Evolutionary conservation across 2,329 filamentous ascomycete genomes (phyloP).

Genomic region (Bipolaris victoriae): DNA sequence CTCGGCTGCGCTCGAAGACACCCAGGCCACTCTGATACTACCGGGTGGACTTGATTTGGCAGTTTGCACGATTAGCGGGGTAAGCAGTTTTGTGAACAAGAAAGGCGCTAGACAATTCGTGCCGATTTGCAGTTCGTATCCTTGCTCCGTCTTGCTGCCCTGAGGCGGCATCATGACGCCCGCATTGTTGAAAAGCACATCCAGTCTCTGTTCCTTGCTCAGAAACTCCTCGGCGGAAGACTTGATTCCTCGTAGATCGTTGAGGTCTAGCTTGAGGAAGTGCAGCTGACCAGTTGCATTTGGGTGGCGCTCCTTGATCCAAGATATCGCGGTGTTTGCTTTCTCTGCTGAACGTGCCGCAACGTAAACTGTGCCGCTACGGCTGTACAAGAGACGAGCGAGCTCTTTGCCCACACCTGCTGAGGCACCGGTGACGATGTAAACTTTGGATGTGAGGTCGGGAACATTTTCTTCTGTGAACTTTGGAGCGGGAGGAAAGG

Average conservation of each 20-base stretch:
- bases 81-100: conserved; percentile 49
- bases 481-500: conserved; percentile 22
- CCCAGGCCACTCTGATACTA: conserved; percentile 48
- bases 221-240: conserved; percentile 48
- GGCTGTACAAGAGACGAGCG: conserved; percentile 60
- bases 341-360: conserved; percentile 54
- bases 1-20: conserved; percentile 16
- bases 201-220: conserved; percentile 48
- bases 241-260: conserved; percentile 50
- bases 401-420: conserved; percentile 61
- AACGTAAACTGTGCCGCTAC: conserved; percentile 62
- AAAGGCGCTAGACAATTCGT: conserved; percentile 52
- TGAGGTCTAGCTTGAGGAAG: conserved; percentile 48
- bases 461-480: conserved; percentile 41
- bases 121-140: conserved; percentile 44
- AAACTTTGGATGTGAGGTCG: conserved; percentile 53
- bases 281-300: conserved; percentile 22
- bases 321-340: conserved; percentile 51
- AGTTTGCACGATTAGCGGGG: conserved; percentile 43
- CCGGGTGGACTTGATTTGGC: conserved; percentile 28
- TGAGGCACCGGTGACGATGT: conserved; percentile 60
- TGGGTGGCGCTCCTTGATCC: conserved; percentile 49
- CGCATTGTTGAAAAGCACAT: conserved; percentile 52
- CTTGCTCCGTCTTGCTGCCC: conserved; percentile 33
- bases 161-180: conserved; percentile 43